Conservation (phyloP, 345 rosid genomes). For the Cochlearia excelsa region DNA sequence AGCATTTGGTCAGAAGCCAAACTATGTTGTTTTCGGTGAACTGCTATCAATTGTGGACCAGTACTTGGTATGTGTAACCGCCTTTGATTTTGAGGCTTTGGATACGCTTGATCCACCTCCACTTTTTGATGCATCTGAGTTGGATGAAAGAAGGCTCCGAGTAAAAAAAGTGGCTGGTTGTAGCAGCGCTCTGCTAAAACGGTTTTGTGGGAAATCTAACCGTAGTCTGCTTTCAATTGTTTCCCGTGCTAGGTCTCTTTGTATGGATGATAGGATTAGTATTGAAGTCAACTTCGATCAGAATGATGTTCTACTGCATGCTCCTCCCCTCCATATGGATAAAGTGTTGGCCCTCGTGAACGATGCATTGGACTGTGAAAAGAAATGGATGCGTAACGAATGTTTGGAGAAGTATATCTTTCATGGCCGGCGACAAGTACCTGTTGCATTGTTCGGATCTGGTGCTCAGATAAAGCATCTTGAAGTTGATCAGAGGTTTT, state of each 20-base stretch:
- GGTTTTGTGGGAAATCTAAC: slow-evolving; percentile 72
- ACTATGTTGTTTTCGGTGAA: slow-evolving; percentile 89
- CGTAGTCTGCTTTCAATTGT: slow-evolving; percentile 51
- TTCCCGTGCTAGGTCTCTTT: slow-evolving; percentile 48
- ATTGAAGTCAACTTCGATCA: slow-evolving; percentile 55
- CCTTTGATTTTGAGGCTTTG: slow-evolving; percentile 67
- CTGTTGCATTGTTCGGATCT: slow-evolving; percentile 75
- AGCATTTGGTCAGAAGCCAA: slow-evolving; percentile 71
- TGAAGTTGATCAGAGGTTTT: slow-evolving; percentile 64
- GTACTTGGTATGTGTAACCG: slow-evolving; percentile 85
- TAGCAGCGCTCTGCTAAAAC: slow-evolving; percentile 55
- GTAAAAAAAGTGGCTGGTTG: slow-evolving; percentile 54
- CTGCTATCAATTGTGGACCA: slow-evolving; percentile 53
- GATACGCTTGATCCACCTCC: slow-evolving; percentile 62
- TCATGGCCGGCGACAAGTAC: slow-evolving; percentile 53
- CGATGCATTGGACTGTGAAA: slow-evolving; percentile 58
- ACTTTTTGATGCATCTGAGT: slow-evolving; percentile 50
- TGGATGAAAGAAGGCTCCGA: slow-evolving; percentile 58
- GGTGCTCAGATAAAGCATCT: slow-evolving; percentile 90
- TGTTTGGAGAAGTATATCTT: slow-evolving; percentile 65
- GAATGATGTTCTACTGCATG: slow-evolving; percentile 66
- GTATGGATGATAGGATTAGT: slow-evolving; percentile 60
- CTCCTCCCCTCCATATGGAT: slow-evolving; percentile 49
- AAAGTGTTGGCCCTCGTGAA: slow-evolving; percentile 49
- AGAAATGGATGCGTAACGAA: slow-evolving; percentile 61